phyloP scores from a whole-genome alignment of 352 stramenopile species.

The Phytophthora quininea region DNA sequence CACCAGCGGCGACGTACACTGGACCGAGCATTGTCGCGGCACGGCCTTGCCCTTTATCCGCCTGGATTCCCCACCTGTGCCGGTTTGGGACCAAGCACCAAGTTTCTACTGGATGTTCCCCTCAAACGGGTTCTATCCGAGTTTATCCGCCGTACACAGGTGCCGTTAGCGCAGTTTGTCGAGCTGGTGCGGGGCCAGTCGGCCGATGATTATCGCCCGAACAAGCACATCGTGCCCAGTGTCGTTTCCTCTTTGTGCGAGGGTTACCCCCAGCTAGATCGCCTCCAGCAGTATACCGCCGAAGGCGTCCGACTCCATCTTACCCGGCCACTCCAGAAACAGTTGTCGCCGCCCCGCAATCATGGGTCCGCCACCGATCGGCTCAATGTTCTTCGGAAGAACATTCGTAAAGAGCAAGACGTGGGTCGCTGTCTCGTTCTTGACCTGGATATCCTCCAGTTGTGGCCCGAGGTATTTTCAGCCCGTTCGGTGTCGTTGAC shows the following conservation, averaged over 20 bases:
- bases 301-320: background rate
- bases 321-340: background rate
- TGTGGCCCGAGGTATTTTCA: slow-evolving; percentile 1
- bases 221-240: background rate
- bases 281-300: background rate
- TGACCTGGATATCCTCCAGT: background rate
- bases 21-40: too few species aligned
- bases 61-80: background rate
- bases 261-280: background rate
- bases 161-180: background rate
- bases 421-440: background rate
- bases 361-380: background rate
- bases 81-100: background rate
- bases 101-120: background rate
- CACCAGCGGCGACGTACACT: too few species aligned
- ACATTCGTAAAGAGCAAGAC: background rate
- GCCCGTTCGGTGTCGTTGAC: slow-evolving; percentile 17
- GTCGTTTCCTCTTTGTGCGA: background rate
- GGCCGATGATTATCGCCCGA: background rate
- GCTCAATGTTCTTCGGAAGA: background rate
- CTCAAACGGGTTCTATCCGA: background rate
- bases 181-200: slow-evolving; percentile 1
- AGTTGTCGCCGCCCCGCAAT: background rate
- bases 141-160: background rate
- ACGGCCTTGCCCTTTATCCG: too few species aligned